A percentile compares a stretch with the other conserved stretches of the same genome.
These are phyloP conservation scores for Fusarium sp. DNA, from an alignment of 2,329 filamentous ascomycete genomes.

Conservation along the genomic window DNA sequence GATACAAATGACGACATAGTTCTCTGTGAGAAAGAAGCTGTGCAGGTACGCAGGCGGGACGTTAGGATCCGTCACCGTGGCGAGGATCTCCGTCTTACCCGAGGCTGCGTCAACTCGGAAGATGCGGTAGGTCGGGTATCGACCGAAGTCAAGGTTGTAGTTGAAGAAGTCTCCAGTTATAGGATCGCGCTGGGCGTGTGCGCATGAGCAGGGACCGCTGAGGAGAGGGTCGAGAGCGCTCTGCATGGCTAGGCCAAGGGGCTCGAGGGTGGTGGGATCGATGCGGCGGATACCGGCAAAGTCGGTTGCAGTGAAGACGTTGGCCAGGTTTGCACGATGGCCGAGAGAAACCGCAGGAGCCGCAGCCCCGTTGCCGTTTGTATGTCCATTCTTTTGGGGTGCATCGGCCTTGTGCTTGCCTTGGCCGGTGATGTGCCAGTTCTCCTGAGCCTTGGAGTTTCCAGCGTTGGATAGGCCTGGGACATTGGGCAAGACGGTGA, in stretches of 20 bases:
- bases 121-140: slow-evolving; percentile 71
- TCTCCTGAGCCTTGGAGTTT: neutral
- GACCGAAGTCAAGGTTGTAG: slow-evolving; percentile 78
- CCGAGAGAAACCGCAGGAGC: slow-evolving; percentile 37
- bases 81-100: slow-evolving; percentile 77
- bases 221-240: slow-evolving; percentile 73
- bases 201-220: slow-evolving; percentile 73
- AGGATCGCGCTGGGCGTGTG: slow-evolving; percentile 80
- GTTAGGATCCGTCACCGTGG: slow-evolving; percentile 66
- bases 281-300: slow-evolving; percentile 68
- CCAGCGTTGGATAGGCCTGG: slow-evolving; percentile 61
- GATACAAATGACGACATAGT: slow-evolving; percentile 79
- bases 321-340: slow-evolving; percentile 55
- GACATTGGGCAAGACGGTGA: slow-evolving; percentile 71
- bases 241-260: slow-evolving; percentile 73
- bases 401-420: slow-evolving; percentile 16
- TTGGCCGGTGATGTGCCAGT: neutral
- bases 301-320: slow-evolving; percentile 70
- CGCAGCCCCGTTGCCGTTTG: neutral
- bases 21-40: slow-evolving; percentile 79
- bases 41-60: slow-evolving; percentile 80
- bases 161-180: slow-evolving; percentile 82
- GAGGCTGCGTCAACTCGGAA: slow-evolving; percentile 73
- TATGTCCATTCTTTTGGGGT: neutral
- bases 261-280: slow-evolving; percentile 78